Conservation (phyloP, 1,284 basidiomycete species). For the Tylopilus orsonianus region DNA sequence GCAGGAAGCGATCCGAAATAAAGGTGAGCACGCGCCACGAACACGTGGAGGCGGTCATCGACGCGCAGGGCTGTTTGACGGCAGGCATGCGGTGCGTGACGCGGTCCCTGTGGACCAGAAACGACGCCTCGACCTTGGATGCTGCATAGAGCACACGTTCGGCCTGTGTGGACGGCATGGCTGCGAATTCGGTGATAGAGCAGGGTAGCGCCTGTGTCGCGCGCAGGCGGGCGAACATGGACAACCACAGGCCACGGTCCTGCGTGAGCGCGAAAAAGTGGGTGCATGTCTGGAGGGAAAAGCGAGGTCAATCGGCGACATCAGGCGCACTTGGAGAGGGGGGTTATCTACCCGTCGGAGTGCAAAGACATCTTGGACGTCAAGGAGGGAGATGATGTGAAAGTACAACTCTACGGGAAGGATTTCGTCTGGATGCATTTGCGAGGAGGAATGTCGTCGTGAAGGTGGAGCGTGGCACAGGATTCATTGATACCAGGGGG, state of each 20-base stretch:
- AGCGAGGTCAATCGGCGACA: neutral
- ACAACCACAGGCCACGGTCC: constrained; percentile 13
- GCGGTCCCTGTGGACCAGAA: constrained; percentile 12
- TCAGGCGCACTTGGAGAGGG: neutral
- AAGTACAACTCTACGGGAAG: constrained; percentile 23
- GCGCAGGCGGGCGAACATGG: constrained; percentile 12
- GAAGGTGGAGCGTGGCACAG: no score
- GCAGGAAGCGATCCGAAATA: constrained; percentile 25
- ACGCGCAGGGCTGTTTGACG: neutral
- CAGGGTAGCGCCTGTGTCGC: constrained; percentile 18
- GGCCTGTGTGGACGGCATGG: constrained; percentile 8
- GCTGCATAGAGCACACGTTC: constrained; percentile 13
- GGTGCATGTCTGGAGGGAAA: constrained; percentile 22
- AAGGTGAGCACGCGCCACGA: constrained; percentile 19
- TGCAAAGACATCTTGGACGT: constrained; percentile 16
- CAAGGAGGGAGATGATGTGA: constrained; percentile 17
- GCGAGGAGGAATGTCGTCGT: neutral
- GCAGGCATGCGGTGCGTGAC: constrained; percentile 1
- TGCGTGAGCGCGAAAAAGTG: constrained; percentile 14
- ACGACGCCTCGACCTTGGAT: constrained; percentile 17
- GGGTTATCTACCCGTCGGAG: constrained; percentile 16
- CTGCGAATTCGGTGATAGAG: constrained; percentile 14
- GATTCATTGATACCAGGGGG: no score
- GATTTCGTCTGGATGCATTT: constrained; percentile 1
- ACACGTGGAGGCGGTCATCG: neutral